phyloP scores from a whole-genome alignment of 2,329 filamentous ascomycete species.

The Lizonia empirigonia region DNA sequence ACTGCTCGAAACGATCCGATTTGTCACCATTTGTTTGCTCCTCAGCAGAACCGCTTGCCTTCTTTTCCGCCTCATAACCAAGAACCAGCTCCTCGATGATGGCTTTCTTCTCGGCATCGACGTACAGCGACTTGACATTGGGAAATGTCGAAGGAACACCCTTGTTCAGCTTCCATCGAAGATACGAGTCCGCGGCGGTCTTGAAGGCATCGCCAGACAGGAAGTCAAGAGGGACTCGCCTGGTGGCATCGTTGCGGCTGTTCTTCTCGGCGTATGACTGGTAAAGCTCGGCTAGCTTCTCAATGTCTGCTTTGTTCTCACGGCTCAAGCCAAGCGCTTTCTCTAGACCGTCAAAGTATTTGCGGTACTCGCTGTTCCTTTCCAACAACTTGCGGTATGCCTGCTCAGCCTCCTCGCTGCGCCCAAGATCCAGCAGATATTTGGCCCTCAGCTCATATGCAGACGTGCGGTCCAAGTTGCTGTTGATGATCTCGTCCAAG shows the following conservation, averaged over 20 bases:
- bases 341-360: conserved; percentile 82
- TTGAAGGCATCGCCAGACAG: conserved; percentile 79
- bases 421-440: conserved; percentile 78
- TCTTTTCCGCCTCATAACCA: conserved; percentile 71
- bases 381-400: conserved; percentile 83
- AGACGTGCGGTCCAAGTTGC: conserved; percentile 80
- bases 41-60: conserved; percentile 57
- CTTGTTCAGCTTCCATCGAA: conserved; percentile 84
- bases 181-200: conserved; percentile 75
- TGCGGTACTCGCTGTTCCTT: conserved; percentile 84
- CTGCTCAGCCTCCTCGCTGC: conserved; percentile 77
- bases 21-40: conserved; percentile 59
- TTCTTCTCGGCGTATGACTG: conserved; percentile 80
- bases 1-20: conserved; percentile 69
- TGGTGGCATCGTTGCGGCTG: conserved; percentile 81
- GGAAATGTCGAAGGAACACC: conserved; percentile 96
- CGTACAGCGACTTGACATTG: conserved; percentile 93
- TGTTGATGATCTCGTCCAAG: conserved; percentile 76
- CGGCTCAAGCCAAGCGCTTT: conserved; percentile 68
- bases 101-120: conserved; percentile 76
- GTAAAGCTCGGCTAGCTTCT: conserved; percentile 77
- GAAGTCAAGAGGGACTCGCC: conserved; percentile 88
- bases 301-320: conserved; percentile 66
- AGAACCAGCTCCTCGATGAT: conserved; percentile 76
- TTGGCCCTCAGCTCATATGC: conserved; percentile 85